Evolutionary conservation across 2,329 filamentous ascomycete genomes (phyloP).

Genomic region (Calonectria ilicicola): DNA sequence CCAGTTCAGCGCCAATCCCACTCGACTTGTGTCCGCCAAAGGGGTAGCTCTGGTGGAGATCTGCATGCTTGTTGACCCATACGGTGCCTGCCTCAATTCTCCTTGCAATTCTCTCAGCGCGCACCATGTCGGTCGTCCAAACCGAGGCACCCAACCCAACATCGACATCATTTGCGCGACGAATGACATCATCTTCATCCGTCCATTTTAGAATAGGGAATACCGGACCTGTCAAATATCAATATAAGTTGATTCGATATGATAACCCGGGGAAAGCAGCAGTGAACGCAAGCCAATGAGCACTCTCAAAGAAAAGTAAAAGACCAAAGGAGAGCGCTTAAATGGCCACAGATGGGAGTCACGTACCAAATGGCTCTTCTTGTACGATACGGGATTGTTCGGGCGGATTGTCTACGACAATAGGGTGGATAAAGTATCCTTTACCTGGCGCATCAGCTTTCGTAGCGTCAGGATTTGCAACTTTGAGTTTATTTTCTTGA

Average conservation of each 20-base stretch:
- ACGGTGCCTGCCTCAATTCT: conserved; percentile 4
- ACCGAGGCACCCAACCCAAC: conserved; percentile 2
- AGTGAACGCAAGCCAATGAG: too few relatives aligned
- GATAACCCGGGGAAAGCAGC: too few relatives aligned
- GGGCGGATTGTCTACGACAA: conserved; percentile 1
- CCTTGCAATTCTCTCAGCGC: not conserved
- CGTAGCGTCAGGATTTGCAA: not conserved
- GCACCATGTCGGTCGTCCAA: not conserved
- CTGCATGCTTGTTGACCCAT: conserved; percentile 4
- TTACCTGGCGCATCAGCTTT: not conserved
- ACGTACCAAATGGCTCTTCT: conserved; percentile 9
- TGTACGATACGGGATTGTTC: not conserved
- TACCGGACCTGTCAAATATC: not conserved
- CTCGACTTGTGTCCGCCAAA: conserved; percentile 10
- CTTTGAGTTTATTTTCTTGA: not conserved
- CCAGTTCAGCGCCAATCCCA: conserved; percentile 2
- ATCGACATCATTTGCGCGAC: not conserved
- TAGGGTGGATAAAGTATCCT: conserved; percentile 8
- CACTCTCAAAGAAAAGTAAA: too few relatives aligned
- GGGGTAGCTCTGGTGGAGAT: not conserved
- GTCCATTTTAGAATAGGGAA: not conserved
- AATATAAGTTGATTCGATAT: not conserved
- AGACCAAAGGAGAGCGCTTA: too few relatives aligned
- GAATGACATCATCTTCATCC: not conserved
- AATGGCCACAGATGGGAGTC: not conserved